A percentile compares a stretch with the other conserved stretches of the same genome.
Conservation (phyloP, 495 filamentous ascomycete species). For the Trichoderma erinaceum region DNA sequence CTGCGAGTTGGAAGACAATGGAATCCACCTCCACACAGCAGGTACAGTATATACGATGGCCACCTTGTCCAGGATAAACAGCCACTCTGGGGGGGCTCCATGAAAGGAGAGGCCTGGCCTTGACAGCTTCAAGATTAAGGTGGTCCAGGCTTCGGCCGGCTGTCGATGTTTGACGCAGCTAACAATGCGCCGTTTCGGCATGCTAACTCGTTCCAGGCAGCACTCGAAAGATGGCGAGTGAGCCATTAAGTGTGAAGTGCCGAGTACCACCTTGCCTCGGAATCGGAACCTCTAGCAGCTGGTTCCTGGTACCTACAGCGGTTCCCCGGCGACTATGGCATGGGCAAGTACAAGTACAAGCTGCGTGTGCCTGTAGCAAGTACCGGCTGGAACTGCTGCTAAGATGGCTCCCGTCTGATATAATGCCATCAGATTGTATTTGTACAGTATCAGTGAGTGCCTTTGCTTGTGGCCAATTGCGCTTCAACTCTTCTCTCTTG, state of each 20-base stretch:
- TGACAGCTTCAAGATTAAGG: background rate
- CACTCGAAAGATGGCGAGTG: background rate
- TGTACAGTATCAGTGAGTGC: too few relatives aligned
- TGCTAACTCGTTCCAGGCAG: background rate
- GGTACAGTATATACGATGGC: background rate
- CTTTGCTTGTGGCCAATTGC: too few relatives aligned
- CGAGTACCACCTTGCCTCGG: background rate
- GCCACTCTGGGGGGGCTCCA: background rate
- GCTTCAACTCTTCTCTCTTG: too few relatives aligned
- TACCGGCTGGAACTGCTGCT: too few relatives aligned
- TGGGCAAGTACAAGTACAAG: too few relatives aligned
- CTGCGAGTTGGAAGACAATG: background rate
- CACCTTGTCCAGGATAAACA: conserved; percentile 1
- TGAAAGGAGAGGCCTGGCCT: conserved; percentile 1
- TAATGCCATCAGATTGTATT: too few relatives aligned
- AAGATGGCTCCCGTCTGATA: too few relatives aligned
- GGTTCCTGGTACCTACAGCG: too few relatives aligned
- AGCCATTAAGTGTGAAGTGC: background rate
- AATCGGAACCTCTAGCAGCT: too few relatives aligned
- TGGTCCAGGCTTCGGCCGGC: conserved; percentile 10
- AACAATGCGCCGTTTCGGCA: background rate
- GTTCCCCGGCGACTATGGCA: too few relatives aligned
- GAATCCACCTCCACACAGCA: background rate
- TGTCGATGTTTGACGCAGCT: conserved; percentile 11
- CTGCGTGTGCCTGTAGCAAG: too few relatives aligned